Base-by-base conservation (phyloP, 1,284 basidiomycete genomes). In the Ustilago tritici region DNA sequence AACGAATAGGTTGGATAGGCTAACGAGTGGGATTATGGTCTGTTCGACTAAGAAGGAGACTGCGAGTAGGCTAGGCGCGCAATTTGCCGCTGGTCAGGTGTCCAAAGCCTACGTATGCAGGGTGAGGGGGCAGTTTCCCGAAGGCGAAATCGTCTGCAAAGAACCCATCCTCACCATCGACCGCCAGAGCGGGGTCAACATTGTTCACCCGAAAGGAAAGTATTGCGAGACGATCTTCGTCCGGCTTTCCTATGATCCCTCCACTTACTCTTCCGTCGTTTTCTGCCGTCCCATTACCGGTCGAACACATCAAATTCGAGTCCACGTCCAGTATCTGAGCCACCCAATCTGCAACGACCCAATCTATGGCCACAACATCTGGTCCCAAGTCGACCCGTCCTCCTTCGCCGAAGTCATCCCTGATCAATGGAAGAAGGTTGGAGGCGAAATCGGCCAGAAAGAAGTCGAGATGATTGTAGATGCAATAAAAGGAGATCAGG, bases 11-110 rank as follows among this genome's bases (percentile, higher is more conserved):
- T 89, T 99, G 54, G 97, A 99, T 87, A 90, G 97, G 57, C 89
- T 99, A 19, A 99, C 97, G 0, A 96, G 94, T 0, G 97, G 97
- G 5, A 89, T 98, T 63, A 96, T 99, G 95, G 93, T 99, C 76
- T 89, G 98, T 61, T 94, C 95, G 0, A 89, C 95, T 14, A 92
- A 92, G 14, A 88, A 91, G 2, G 88, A 90, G 54, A 90, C 93
- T 32, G 94, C 95, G 0, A 89, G 91, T 23, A 86, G 88, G 17
- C 88, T 99, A 28, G 92, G 81, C 1, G 76, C 77, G 11, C 78
- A 81, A 35, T 85, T 85, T 19, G 76, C 76, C 2, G 61, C 93
- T 1, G 89, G 90, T 14, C 94, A 96, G 87, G 98, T 99, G 84
- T 82, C 83, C 50, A 87, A 87, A 28, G 82, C 79, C 1, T 84